Base-by-base conservation (phyloP, 2,329 filamentous ascomycete species). In the Penicillium brevicompactum region DNA sequence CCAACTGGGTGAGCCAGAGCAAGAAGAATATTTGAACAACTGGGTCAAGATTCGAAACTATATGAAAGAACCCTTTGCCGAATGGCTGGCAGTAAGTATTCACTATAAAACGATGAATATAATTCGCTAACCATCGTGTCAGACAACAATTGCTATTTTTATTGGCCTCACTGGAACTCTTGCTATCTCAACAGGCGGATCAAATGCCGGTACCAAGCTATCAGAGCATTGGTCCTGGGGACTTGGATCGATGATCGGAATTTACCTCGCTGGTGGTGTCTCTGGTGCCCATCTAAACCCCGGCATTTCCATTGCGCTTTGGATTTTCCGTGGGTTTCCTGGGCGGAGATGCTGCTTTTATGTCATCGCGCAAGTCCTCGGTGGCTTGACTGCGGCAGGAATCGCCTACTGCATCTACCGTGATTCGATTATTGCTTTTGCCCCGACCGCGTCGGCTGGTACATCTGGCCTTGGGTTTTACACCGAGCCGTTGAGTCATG, bases 281-380 rank as follows among this genome's bases (percentile, higher is more conserved):
- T 78, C 76, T 4, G 79, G 79, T 54, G 77, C 73, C 0, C 79
- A 81, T 54, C 68, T 82, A 14, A 81, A 80, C 46, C 79, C 80
- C 0, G 76, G 73, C 0, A 73, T 81, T 8, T 78, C 76, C 0
- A 69, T 80, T 16, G 51, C 67, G 0, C 56, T 74, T 9, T 65
- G 62, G 16, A 53, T 71, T 5, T 75, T 68, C 52, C 69, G 72
- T 2, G 73, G 72, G 1, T 74, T 76, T 38, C 73, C 72, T 1
- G 67, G 60, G 8, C 59, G 63, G 1, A 59, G 66, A 21, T 67
- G 65, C 14, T 49, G 60, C 3, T 58, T 64, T 3, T 76, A 74
- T 48, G 59, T 73, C 3, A 38, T 67, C 6, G 70, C 71, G 0
- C 71, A 74, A 53, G 51, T 72, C 3, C 52, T 73, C 4, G 71